Base-by-base conservation (phyloP, 768 basidiomycete genomes). In the Hericium rajendrae region DNA sequence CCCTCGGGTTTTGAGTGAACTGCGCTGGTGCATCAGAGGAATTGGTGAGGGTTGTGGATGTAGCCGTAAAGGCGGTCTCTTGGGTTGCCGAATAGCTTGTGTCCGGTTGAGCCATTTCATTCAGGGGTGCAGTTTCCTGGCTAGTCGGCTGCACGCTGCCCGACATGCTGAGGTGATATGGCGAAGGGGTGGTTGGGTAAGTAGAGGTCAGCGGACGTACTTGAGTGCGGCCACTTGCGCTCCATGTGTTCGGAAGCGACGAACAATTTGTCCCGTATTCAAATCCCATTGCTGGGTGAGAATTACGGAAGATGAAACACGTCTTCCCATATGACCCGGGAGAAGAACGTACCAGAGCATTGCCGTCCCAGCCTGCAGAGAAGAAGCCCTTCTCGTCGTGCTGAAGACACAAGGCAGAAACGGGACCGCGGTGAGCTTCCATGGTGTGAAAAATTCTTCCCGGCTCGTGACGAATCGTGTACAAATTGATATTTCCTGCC, bases 251-350 rank as follows among this genome's bases (percentile, higher is more conserved):
- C 79, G 83, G 68, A 90, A 98, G 50, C 77, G 83, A 51, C 93
- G 82, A 12, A 85, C 79, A 41, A 74, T 74, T 59, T 89, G 79
- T 6, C 97, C 95, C 0, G 88, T 94, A 67, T 99, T 91, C 39
- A 99, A 79, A 72, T 98, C 95, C 95, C 97, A 98, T 83, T 97
- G 91, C 95, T 98, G 51, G n/a, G 38, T 32, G 83, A 68, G 90
- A 98, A 49, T 77, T 83, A 51, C 93, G 82, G 13, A 85, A 79
- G 39, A 74, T 74, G 59, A 88, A 79, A 6, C 95, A 97, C 0
- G 88, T 94, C 67, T 99, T 91, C 39, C 98, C 79, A 72, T 97
- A 95, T 94, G 95, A 98, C 83, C 97, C 90, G 95, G 97, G 50
- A 16, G 32, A 51, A 53, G 32, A 16, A 77, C 89, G 69, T 69